Base-by-base conservation (phyloP, 78 protist genomes). In the Mantamonas sphyraenae region DNA sequence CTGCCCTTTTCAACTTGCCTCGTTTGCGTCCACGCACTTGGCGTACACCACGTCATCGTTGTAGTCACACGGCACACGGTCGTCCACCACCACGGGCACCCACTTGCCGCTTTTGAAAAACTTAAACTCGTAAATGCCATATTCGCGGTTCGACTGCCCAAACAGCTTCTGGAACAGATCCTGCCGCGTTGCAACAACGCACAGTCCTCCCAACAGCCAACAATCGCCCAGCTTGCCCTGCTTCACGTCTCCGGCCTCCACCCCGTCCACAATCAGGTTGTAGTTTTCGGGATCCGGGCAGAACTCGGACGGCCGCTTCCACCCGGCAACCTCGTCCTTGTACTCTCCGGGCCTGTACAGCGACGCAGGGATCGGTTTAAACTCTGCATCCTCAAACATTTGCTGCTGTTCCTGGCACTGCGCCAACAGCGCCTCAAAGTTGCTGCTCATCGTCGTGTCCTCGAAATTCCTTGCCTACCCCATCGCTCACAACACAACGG, bases 201-300 rank as follows among this genome's bases (percentile, higher is more conserved):
- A 0, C 43, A 65, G 59, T 4, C 75, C 74, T 2, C 73, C 47
- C 62, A 76, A 30, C 24, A 76, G 64, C 76, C 74, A 76, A 74
- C 81, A 76, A 59, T 76, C 81, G 24, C 81, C 81, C 28, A 76
- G 64, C 37, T 14, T 1, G 40, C 81, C 81, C 74, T 76, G 81
- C 17, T 0, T 39, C 14, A 76, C 2, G 42, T 75, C 81, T 28
- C 24, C 8, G 14, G 64, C 40, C 10, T 33, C 20, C 42, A 38
- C 30, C 10, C 65, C 71, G 28, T 50, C 72, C 28, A 42, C 26
- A 34, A 74, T 64, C 12, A 74, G 72, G 53, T 12, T 19, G 53
- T 16, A 47, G 17, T 20, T 34, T n/a, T n/a, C n/a, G 16, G 53
- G 53, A 16, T 16, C 53, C 12, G 53, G 53, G 53, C 28, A 12